Evolutionary conservation across 2,329 filamentous ascomycete genomes (phyloP).

Genomic region (Phyllosticta citriasiana): DNA sequence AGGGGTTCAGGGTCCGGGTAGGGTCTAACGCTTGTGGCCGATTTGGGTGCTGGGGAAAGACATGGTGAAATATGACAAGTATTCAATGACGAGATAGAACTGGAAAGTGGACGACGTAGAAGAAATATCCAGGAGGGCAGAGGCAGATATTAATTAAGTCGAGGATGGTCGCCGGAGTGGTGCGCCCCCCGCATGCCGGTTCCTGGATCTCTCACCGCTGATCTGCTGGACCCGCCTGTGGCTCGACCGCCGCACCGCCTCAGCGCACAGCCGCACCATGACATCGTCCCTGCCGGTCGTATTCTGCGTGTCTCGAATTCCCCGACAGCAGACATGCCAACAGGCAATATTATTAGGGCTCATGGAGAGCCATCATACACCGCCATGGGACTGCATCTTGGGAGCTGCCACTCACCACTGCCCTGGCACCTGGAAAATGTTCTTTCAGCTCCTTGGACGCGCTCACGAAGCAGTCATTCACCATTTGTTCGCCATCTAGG

Average conservation of each 20-base stretch:
- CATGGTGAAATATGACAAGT: constrained; percentile 10
- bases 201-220: no score
- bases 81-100: not conserved
- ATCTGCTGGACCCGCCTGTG: no score
- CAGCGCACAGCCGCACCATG: not conserved
- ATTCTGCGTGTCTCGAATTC: not conserved
- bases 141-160: not conserved
- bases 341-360: no score
- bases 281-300: not conserved
- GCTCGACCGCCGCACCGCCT: not conserved
- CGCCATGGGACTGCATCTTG: no score
- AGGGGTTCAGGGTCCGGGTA: not conserved
- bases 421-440: no score
- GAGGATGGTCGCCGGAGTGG: not conserved
- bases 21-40: not conserved
- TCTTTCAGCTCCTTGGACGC: no score
- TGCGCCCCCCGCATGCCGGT: not conserved
- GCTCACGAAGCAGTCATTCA: no score
- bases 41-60: constrained; percentile 14
- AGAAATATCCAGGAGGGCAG: not conserved
- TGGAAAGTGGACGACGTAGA: not conserved
- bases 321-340: no score
- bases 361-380: no score
- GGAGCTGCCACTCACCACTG: no score
- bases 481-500: no score